phyloP scores from a whole-genome alignment of 805 yeast species.

The Cyberlindnera bimundalis region DNA sequence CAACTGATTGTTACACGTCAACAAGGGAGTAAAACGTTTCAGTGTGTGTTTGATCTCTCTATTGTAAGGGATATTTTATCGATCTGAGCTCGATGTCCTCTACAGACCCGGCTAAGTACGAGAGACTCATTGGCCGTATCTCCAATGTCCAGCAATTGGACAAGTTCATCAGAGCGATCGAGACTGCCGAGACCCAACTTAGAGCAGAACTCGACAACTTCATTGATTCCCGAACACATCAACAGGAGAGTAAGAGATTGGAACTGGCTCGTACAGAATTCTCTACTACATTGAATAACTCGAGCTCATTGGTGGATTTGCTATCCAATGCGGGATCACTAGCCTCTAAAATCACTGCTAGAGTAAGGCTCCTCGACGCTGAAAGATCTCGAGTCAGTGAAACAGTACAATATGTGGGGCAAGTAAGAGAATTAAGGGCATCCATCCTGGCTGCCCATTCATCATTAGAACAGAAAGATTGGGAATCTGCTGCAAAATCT shows the following conservation, averaged over 20 bases:
- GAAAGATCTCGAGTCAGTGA: constrained; percentile 63
- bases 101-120: constrained; percentile 16
- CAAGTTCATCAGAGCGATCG: constrained; percentile 26
- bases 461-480: constrained; percentile 65
- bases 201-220: constrained; percentile 24
- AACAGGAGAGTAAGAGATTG: constrained; percentile 36
- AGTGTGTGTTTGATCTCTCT: no score
- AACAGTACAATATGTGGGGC: constrained; percentile 60
- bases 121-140: constrained; percentile 22
- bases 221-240: constrained; percentile 26
- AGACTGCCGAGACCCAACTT: constrained; percentile 23
- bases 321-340: constrained; percentile 59
- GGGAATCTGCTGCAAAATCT: constrained; percentile 75
- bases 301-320: constrained; percentile 51
- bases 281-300: constrained; percentile 54
- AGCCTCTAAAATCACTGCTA: constrained; percentile 64
- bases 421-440: constrained; percentile 62
- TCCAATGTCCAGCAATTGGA: constrained; percentile 23
- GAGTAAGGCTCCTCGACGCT: constrained; percentile 64
- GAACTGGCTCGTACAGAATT: constrained; percentile 63
- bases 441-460: constrained; percentile 62
- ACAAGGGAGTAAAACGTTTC: no score
- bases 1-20: no score
- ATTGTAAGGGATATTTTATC: neutral
- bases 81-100: neutral